A percentile compares a stretch with the other conserved stretches of the same genome.
Evolutionary conservation across 495 filamentous ascomycete species (phyloP).

Genomic region (Penicillium mononematosum): DNA sequence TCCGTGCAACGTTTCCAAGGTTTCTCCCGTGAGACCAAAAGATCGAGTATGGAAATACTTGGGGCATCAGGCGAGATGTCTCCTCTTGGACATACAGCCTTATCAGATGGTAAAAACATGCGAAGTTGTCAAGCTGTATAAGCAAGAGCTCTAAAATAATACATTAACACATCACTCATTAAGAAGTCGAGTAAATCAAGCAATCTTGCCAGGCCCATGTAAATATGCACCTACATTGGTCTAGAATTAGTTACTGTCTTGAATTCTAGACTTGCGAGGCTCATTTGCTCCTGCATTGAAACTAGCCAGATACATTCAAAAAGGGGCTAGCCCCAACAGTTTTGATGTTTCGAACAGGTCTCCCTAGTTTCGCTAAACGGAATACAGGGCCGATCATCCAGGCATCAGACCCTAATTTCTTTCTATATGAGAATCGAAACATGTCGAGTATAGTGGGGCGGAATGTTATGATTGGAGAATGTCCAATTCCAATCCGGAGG

Average conservation of each 20-base stretch:
- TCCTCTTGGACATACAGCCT: not conserved
- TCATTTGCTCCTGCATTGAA: not conserved
- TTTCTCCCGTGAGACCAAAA: not conserved
- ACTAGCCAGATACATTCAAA: slow-evolving; percentile 4
- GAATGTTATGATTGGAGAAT: slow-evolving; percentile 24
- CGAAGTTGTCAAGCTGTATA: not conserved
- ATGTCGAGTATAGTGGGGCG: not conserved
- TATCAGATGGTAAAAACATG: not conserved
- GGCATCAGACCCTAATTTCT: slow-evolving; percentile 18
- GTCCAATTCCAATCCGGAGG: slow-evolving; percentile 27
- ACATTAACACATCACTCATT: not conserved
- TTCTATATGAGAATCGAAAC: slow-evolving; percentile 10
- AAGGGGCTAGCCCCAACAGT: slow-evolving; percentile 3
- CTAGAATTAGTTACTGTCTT: not conserved
- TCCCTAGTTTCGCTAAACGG: slow-evolving; percentile 6
- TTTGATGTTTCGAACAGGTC: not conserved
- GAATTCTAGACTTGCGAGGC: slow-evolving; percentile 3
- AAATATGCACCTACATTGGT: not conserved
- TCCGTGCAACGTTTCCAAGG: not conserved
- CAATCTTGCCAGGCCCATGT: not conserved
- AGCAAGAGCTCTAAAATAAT: not conserved
- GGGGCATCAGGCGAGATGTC: not conserved
- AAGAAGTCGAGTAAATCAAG: not conserved
- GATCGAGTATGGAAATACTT: not conserved
- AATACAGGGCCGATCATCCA: slow-evolving; percentile 23